Conservation (phyloP, 1,139 yeast species). For the Blastobotrys petasosporus region DNA sequence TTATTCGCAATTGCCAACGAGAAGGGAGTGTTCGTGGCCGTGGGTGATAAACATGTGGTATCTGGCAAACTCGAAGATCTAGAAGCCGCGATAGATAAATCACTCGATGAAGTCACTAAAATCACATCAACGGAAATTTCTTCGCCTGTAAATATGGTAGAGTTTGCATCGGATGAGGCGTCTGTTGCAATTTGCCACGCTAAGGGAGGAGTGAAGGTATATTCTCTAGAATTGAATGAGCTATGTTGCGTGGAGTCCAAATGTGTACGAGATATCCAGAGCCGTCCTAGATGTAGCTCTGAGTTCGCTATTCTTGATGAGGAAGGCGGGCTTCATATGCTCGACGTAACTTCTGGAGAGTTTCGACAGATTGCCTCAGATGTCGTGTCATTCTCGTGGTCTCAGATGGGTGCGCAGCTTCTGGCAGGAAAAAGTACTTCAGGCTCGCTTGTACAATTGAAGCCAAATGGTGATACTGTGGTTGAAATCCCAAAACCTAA, state of each 20-base stretch:
- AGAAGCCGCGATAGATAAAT: not conserved
- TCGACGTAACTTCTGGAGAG: constrained; percentile 13
- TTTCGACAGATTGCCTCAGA: constrained; percentile 15
- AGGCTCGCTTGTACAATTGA: constrained; percentile 24
- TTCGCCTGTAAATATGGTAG: constrained; percentile 13
- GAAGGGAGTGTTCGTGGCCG: constrained; percentile 21
- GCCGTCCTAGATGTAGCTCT: constrained; percentile 20
- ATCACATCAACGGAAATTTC: not conserved
- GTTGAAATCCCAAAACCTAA: constrained; percentile 16
- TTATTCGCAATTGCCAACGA: constrained; percentile 20
- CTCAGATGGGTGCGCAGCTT: constrained; percentile 34
- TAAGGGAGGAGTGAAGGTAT: constrained; percentile 14
- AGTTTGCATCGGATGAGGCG: constrained; percentile 22
- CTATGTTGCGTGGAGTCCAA: constrained; percentile 1
- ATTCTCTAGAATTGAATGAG: constrained; percentile 3
- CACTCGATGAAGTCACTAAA: no score
- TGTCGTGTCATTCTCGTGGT: constrained; percentile 31
- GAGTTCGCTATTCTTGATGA: constrained; percentile 25
- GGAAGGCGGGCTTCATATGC: constrained; percentile 16
- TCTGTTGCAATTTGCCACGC: constrained; percentile 14
- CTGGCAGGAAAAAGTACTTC: constrained; percentile 23
- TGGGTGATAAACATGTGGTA: constrained; percentile 18
- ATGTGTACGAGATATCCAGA: constrained; percentile 14
- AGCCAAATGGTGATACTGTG: constrained; percentile 21
- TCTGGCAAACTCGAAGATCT: constrained; percentile 19